These are phyloP conservation scores for Gossypium arboreum DNA, from an alignment of 345 rosid genomes.

Conservation along the genomic window DNA sequence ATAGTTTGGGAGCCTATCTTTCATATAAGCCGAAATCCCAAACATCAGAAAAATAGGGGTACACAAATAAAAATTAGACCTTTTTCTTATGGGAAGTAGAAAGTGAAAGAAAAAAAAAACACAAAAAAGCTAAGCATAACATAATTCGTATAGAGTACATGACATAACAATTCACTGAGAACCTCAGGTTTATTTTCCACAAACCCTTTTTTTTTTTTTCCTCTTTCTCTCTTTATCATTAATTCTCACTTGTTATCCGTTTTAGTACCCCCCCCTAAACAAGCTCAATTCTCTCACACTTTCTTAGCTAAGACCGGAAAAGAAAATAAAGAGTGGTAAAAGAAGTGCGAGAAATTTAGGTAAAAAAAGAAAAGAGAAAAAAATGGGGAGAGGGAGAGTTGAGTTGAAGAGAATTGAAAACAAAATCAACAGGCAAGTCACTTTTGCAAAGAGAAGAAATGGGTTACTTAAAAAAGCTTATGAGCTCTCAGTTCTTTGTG, in stretches of 20 bases:
- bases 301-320: constrained; percentile 20
- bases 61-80: too few relatives aligned
- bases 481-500: constrained; percentile 61
- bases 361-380: background rate
- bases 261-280: background rate
- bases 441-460: constrained; percentile 67
- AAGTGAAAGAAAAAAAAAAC: too few relatives aligned
- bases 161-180: background rate
- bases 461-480: constrained; percentile 64
- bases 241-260: background rate
- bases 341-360: background rate
- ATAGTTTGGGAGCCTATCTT: too few relatives aligned
- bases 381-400: constrained; percentile 66
- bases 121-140: too few relatives aligned
- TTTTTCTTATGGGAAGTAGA: too few relatives aligned
- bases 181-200: background rate
- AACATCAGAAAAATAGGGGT: too few relatives aligned
- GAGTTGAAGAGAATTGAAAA: constrained; percentile 66
- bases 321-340: background rate
- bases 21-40: too few relatives aligned
- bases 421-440: constrained; percentile 63
- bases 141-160: background rate
- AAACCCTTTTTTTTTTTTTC: background rate
- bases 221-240: background rate
- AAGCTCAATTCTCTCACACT: background rate